Evolutionary conservation across 225 moss, liverwort and hornwort species (phyloP), one percentile per base, ranked within the genome.

Genomic region (Polytrichum formosum): DNA sequence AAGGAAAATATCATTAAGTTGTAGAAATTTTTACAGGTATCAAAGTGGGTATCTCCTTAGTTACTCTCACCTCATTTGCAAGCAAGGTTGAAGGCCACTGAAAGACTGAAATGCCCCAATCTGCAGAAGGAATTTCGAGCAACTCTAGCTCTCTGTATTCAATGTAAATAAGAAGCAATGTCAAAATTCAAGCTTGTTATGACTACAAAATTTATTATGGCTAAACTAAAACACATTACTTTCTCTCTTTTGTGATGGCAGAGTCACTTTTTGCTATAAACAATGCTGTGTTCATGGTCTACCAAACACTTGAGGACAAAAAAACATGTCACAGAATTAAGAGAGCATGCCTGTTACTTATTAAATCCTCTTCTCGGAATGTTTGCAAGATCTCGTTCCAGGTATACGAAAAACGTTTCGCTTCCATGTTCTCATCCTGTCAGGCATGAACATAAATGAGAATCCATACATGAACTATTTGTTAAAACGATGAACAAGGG

Each of bases 21-120:
- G 46, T 46, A 46, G 46, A 46, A 46, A 46, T 46, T 4, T 13
- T 13, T 46, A 46, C 10, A 46, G 4, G 46, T 46, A 46, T 46
- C 46, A 0, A 46, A 46, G 13, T 46, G 13, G 46, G 13, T 46
- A 4, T 46, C 22, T 63, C 3, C 27, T 63, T 13, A 60, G n/a
- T 1, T 4, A 13, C 56, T 37, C 74, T 35, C 33, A 92, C 97
- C 97, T 99, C 94, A 67, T 99, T 99, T 64, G 98, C 94, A 70
- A 99, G 77, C 77, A 99, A 81, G 63, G 91, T 78, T 71, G 91
- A 87, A 63, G 98, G 98, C 98, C 98, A 99, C 74, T 92, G 98
- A 68, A 85, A 91, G 27, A 98, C 97, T 6, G 94, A 90, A 76
- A 94, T 86, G 70, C 91, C 90, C 97, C 94, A 97, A 33, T 82